phyloP scores from a whole-genome alignment of 805 yeast species.

The Metschnikowia rubicola region DNA sequence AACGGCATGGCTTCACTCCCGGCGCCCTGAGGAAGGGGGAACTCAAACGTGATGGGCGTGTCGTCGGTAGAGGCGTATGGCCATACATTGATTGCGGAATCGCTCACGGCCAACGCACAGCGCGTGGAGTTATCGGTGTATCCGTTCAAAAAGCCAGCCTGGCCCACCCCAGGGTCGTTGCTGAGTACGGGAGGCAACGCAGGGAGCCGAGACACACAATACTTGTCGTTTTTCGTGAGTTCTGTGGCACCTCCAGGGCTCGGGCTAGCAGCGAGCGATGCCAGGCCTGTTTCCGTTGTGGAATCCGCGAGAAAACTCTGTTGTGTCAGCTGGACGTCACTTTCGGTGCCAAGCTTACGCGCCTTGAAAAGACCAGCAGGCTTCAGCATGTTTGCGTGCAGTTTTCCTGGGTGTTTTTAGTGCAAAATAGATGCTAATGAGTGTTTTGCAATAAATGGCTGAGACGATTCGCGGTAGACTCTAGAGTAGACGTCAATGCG shows the following conservation, averaged over 20 bases:
- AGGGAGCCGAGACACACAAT: slow-evolving; percentile 54
- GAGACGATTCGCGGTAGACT: no score
- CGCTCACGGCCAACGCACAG: slow-evolving; percentile 48
- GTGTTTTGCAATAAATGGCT: no score
- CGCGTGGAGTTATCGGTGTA: slow-evolving; percentile 45
- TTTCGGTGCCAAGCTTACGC: slow-evolving; percentile 10
- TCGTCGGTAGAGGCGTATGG: slow-evolving; percentile 58
- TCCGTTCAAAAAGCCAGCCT: slow-evolving; percentile 38
- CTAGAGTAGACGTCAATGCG: no score
- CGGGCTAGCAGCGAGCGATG: neutral
- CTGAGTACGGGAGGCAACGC: slow-evolving; percentile 47
- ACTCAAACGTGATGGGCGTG: slow-evolving; percentile 54
- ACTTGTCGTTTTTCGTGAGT: slow-evolving; percentile 55
- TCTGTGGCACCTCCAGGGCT: slow-evolving; percentile 29
- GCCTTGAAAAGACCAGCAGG: slow-evolving; percentile 12
- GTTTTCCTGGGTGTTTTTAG: no score
- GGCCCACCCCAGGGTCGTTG: slow-evolving; percentile 10
- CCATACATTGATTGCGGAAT: slow-evolving; percentile 63
- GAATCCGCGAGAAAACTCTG: slow-evolving; percentile 14
- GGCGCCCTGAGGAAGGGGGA: slow-evolving; percentile 35
- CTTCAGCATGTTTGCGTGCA: no score
- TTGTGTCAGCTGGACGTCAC: neutral
- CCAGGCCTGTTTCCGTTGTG: slow-evolving; percentile 9
- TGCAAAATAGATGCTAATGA: no score
- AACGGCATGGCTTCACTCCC: slow-evolving; percentile 33